Base-by-base conservation (phyloP, 208 protist genomes). In the Spongospora subterranea region DNA sequence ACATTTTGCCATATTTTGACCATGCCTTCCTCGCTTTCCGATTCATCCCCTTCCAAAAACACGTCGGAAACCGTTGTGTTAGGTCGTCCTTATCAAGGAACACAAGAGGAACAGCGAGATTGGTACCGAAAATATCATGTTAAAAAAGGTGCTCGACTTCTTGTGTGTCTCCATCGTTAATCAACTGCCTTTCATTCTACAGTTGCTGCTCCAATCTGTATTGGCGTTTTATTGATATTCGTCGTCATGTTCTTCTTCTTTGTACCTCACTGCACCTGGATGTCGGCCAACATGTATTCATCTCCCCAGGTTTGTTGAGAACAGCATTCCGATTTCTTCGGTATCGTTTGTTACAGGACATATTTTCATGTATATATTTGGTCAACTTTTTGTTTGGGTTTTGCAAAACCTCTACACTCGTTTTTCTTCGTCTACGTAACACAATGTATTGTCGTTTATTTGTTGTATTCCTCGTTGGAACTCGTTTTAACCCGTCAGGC, bases 221-320 rank as follows among this genome's bases (percentile, higher is more conserved):
- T 82, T n/a, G 71, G 17, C 71, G 71, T 82, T 13, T n/a, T 82
- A 6, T 35, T n/a, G 6, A 45, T 82, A 13, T 82, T 82, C 71
- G 40, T 82, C 6, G 6, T 39, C n/a, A 82, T 82, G 71, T 82
- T 82, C n/a, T 35, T 43, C 71, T 82, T 82, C 71, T 82, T 82
- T n/a, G 71, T 82, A 45, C 71, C 71, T 35, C 71, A 82, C 40
- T 39, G 71, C 40, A 82, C 17, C 71, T 82, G 40, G n/a, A 82
- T 82, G 71, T 45, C 71, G 6, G 71, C 71, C 35, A 82, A 82
- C n/a, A 82, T 82, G 71, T 82, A 82, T n/a, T 82, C 71, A 20
- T 82, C 71, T 20, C 71, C 71, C 17, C 71, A 82, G n/a, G 71
- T 82, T 40, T 82, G 71, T n/a, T n/a, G n/a, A n/a, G n/a, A n/a